Evolutionary conservation across 345 rosid species (phyloP), one percentile per base, ranked within the genome.

Genomic region (Eucalyptus marginata): DNA sequence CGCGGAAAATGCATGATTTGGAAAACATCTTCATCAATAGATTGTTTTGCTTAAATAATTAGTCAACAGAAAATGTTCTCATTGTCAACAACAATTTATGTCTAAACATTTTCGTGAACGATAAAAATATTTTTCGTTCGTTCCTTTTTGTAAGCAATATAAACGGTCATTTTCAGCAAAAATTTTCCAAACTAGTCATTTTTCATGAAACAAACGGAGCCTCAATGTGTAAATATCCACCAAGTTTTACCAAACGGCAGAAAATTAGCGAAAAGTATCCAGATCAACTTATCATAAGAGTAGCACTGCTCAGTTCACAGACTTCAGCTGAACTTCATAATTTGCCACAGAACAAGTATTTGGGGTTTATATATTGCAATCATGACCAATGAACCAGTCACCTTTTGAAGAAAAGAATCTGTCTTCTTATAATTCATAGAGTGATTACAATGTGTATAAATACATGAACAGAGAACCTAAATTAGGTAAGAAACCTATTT

Each of bases 381-480:
- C 46, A 20, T 9, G 44, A 71, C 25, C 24, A 50, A 47, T 59
- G 80, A 88, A 88, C 64, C 18, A 89, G 7, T 90, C 92, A 96
- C 95, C 96, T n/a, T n/a, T n/a, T n/a, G n/a, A n/a, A n/a, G n/a
- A n/a, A n/a, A n/a, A n/a, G n/a, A n/a, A n/a, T n/a, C n/a, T n/a
- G n/a, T n/a, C n/a, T n/a, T n/a, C n/a, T n/a, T n/a, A n/a, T n/a
- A n/a, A n/a, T n/a, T n/a, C n/a, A n/a, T n/a, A n/a, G n/a, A n/a
- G n/a, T n/a, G n/a, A n/a, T n/a, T n/a, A n/a, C n/a, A n/a, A n/a
- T n/a, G n/a, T n/a, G n/a, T n/a, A n/a, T n/a, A n/a, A n/a, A n/a
- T n/a, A n/a, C n/a, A n/a, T n/a, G n/a, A n/a, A n/a, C n/a, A n/a
- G n/a, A n/a, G n/a, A n/a, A n/a, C n/a, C n/a, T n/a, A n/a, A n/a